phyloP scores from a whole-genome alignment of 2,329 filamentous ascomycete genomes.

The Aphanocladium album region DNA sequence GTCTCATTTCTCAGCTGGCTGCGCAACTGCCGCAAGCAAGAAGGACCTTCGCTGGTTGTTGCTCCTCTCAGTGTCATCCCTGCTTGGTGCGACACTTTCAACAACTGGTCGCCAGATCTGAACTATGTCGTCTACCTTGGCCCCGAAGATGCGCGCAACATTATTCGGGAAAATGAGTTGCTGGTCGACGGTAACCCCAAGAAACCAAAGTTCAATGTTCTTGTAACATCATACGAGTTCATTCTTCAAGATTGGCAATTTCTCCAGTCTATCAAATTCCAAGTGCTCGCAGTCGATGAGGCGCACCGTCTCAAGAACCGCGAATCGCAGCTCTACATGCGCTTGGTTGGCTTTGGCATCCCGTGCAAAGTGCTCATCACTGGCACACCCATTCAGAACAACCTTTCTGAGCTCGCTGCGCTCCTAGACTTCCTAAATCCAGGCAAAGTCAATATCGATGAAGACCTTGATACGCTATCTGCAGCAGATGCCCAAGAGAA shows the following conservation, averaged over 20 bases:
- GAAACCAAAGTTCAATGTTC: slow-evolving; percentile 94
- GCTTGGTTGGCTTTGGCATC: slow-evolving; percentile 78
- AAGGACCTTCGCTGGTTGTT: slow-evolving; percentile 95
- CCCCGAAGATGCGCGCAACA: slow-evolving; percentile 76
- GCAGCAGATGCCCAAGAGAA: slow-evolving; percentile 81
- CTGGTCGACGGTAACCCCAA: slow-evolving; percentile 79
- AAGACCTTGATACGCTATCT: slow-evolving; percentile 75
- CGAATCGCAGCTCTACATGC: slow-evolving; percentile 87
- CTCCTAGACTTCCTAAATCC: slow-evolving; percentile 96
- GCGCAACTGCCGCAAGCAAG: slow-evolving; percentile 79
- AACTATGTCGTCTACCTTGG: slow-evolving; percentile 98
- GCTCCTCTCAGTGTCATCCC: slow-evolving; percentile 96
- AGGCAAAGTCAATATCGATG: slow-evolving; percentile 85
- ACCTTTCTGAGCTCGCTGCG: slow-evolving; percentile 84
- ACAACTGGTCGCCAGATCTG: slow-evolving; percentile 89
- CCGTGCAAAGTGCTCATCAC: slow-evolving; percentile 91
- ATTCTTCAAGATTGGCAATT: slow-evolving; percentile 82
- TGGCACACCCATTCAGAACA: slow-evolving; percentile 96
- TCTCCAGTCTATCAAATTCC: slow-evolving; percentile 89
- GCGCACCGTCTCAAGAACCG: slow-evolving; percentile 95
- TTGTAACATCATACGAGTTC: slow-evolving; percentile 96
- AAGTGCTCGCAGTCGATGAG: slow-evolving; percentile 93
- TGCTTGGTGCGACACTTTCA: slow-evolving; percentile 97
- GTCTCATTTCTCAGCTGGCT: slow-evolving; percentile 97
- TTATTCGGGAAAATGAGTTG: slow-evolving; percentile 86